These are phyloP conservation scores for Lodderomyces metapsilosis DNA, from an alignment of 1,139 yeast species.

Conservation along the genomic window DNA sequence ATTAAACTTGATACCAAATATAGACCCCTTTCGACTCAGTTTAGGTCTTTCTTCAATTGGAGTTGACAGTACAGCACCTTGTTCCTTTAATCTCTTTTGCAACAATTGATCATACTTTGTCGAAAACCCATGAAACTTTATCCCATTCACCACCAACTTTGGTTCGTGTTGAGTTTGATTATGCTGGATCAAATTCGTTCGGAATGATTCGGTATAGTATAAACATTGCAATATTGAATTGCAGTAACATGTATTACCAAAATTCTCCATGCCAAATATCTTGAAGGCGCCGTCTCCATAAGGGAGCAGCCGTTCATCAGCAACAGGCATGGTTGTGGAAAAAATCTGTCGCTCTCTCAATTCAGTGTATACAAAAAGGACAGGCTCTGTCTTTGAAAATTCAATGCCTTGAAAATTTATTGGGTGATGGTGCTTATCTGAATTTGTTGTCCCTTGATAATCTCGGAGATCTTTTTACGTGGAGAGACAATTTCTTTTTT, in stretches of 20 bases:
- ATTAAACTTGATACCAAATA: constrained; percentile 43
- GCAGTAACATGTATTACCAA: constrained; percentile 93
- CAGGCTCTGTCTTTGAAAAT: too few species aligned
- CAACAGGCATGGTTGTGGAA: constrained; percentile 1
- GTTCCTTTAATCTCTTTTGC: constrained; percentile 38
- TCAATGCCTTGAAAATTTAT: background rate
- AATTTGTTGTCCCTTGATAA: background rate
- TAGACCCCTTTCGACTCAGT: constrained; percentile 34
- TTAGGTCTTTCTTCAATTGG: constrained; percentile 27
- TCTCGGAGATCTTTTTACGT: constrained; percentile 1
- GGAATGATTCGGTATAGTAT: constrained; percentile 68
- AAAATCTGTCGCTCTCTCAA: background rate
- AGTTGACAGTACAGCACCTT: constrained; percentile 15
- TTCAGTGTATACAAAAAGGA: background rate
- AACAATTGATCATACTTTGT: constrained; percentile 44
- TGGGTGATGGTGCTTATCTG: too few species aligned
- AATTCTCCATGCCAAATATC: constrained; percentile 92
- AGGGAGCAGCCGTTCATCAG: constrained; percentile 10
- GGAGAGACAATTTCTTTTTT: background rate
- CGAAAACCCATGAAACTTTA: constrained; percentile 46
- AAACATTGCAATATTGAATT: constrained; percentile 89
- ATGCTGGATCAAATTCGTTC: constrained; percentile 51
- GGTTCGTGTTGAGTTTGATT: constrained; percentile 34
- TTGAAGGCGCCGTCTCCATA: constrained; percentile 66
- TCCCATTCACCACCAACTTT: constrained; percentile 42